A percentile compares a stretch with the other conserved stretches of the same genome.
These are phyloP conservation scores for Haplosporangium sp. DNA, from an alignment of 371 early-diverging fungal species.

Conservation along the genomic window DNA sequence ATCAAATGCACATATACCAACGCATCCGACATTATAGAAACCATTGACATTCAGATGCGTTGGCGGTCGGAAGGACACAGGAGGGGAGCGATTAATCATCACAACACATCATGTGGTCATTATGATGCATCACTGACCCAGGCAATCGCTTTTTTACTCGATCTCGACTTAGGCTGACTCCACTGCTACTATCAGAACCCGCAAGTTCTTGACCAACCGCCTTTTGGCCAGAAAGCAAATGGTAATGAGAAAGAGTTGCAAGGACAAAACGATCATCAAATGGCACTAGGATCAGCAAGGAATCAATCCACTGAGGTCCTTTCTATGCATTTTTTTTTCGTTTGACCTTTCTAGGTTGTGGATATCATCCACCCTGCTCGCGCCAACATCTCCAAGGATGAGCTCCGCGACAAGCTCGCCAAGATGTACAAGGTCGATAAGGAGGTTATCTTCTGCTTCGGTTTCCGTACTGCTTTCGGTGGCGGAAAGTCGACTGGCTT, in stretches of 20 bases:
- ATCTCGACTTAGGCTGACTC: conserved; percentile 69
- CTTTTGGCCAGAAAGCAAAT: conserved; percentile 98
- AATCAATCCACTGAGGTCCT: neutral
- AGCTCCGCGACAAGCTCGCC: conserved; percentile 94
- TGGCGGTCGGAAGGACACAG: no score
- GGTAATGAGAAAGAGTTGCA: conserved; percentile 59
- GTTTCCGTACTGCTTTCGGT: conserved; percentile 97
- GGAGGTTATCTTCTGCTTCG: conserved; percentile 94
- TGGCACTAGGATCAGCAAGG: no score
- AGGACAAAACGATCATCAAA: neutral
- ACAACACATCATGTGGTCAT: no score
- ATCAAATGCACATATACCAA: no score
- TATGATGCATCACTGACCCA: no score
- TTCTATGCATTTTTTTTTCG: neutral
- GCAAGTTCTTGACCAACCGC: conserved; percentile 99
- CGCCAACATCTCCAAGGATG: conserved; percentile 93
- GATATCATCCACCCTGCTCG: conserved; percentile 96
- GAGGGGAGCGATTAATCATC: no score
- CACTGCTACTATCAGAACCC: conserved; percentile 95
- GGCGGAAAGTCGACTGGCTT: conserved; percentile 98
- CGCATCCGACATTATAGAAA: no score
- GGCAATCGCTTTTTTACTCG: no score
- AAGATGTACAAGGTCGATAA: conserved; percentile 96
- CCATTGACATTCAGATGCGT: no score
- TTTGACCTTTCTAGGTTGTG: conserved; percentile 64